Base-by-base conservation (phyloP, 1,139 yeast genomes). In the Geotrichum restrictum region DNA sequence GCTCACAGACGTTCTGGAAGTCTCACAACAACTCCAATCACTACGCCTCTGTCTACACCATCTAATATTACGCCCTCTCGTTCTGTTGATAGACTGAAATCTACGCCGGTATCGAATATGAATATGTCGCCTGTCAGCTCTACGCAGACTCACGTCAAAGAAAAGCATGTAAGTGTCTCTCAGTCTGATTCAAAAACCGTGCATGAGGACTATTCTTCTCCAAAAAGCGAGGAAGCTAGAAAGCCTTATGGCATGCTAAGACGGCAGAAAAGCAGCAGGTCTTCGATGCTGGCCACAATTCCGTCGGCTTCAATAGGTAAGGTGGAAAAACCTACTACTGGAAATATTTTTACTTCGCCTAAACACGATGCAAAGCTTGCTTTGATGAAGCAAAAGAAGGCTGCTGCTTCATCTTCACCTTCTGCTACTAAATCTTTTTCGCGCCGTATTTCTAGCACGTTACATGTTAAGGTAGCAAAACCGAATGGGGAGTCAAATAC, bases 191-290 rank as follows among this genome's bases (percentile, higher is more conserved):
- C 37, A 11, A 33, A 33, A n/a, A 14, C 11, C 37, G 11, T 4
- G 6, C 14, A 33, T 8, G 41, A 18, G 2, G 13, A 4, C 24
- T n/a, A n/a, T n/a, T 18, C 34, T 11, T 34, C 37, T 3, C 19
- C 45, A 29, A 42, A 5, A 42, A 29, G 36, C 10, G 45, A 29
- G 14, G 45, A 42, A 16, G 18, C 33, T 3, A 43, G 32, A 19
- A 43, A 32, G 21, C 39, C 38, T 2, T 43, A 43, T 43, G 46
- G 46, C 14, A 32, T 37, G 16, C 16, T 43, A 8, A 21, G 39
- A 32, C 32, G 29, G 21, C 38, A 43, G 46, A 16, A 29, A 21
- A 32, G 39, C 18, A 32, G 39, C 24, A 10, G 46, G n/a, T 3
- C 39, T 3, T 32, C 39, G 2, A 10, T 43, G 31, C 46, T 43